Evolutionary conservation across 441 rosid genomes (phyloP), one percentile per base, ranked within the genome.

Genomic region (Isatis lusitanica): DNA sequence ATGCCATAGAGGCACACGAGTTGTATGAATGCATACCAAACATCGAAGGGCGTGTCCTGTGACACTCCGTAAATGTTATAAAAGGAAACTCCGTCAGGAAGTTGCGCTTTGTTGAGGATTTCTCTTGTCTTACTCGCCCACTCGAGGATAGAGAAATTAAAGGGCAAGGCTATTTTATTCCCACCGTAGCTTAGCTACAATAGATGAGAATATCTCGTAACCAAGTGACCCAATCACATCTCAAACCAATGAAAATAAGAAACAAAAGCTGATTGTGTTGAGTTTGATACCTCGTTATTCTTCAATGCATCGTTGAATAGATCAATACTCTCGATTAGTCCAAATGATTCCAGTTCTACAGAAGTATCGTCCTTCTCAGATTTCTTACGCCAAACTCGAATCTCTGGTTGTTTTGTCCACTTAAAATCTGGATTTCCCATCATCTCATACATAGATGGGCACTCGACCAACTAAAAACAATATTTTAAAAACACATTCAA

Each of bases 381-480:
- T 61, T 74, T 71, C 84, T 81, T 83, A 28, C 79, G 83, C 98
- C 97, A 90, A 69, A 93, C 98, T 39, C 76, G 77, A 83, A 89
- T 84, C 80, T 83, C 75, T 15, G 98, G 98, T 61, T 83, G 84
- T 60, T 58, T 85, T 63, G 75, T 69, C 97, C 97, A 90, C 46
- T 78, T 79, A 69, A 90, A 93, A 56, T 80, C 81, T 26, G 98
- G 93, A 86, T 93, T 93, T 77, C 80, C 81, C 90, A 93, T 60
- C 97, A 93, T 93, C 83, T 93, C 97, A 59, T 93, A 93, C 46
- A 93, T 84, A 18, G 98, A 90, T 50, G 97, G 98, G 66, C 95
- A 93, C 80, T 93, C 98, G 17, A 90, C 76, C 84, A 93, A 79
- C 98, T 93, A 60, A 59, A 51, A 50, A 53, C n/a, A 47, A 78